Base-by-base conservation (phyloP, 805 yeast genomes). In the Sugiyamaella qingdaonensis region DNA sequence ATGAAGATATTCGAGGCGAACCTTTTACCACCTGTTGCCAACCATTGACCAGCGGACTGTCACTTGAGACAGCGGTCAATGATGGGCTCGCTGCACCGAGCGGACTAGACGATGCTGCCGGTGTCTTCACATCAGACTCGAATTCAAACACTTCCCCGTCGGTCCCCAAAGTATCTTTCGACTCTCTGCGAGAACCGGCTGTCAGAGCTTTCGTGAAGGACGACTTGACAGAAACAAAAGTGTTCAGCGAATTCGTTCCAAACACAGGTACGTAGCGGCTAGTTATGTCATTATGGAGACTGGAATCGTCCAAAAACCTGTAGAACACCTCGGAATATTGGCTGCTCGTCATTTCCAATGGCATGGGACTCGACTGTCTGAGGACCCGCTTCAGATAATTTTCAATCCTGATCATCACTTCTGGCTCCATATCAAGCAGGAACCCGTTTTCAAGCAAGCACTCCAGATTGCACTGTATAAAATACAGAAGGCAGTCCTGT, bases 401-500 rank as follows among this genome's bases (percentile, higher is more conserved):
- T 42, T 58, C 58, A 10, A 58, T 31, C 29, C 35, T 27, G 45
- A 39, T 45, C 47, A 54, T 37, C 42, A 43, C 45, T 4, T 32
- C 55, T 14, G 11, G 10, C 32, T 44, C 44, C 34, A 51, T 3
- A 11, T 51, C 48, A n/a, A 45, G n/a, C 13, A 49, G 24, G 32
- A 39, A 18, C 27, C 61, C 68, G 19, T 82, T 84, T 50, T 81
- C 77, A 33, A 89, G 69, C 13, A 87, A 61, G 2, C 80, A 63
- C 31, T 83, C 89, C 52, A 86, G 68, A 64, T 88, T 88, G 57
- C 79, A 75, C 58, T 78, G 81, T 10, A 88, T 73, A 59, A 78
- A 86, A 84, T 88, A 83, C 24, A 84, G 70, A 63, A 95, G 80
- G 51, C 80, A 78, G 48, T 75, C 73, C 55, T 81, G 73, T 35